Conservation (phyloP, 2,329 filamentous ascomycete genomes). For the Juglanconis sp. region DNA sequence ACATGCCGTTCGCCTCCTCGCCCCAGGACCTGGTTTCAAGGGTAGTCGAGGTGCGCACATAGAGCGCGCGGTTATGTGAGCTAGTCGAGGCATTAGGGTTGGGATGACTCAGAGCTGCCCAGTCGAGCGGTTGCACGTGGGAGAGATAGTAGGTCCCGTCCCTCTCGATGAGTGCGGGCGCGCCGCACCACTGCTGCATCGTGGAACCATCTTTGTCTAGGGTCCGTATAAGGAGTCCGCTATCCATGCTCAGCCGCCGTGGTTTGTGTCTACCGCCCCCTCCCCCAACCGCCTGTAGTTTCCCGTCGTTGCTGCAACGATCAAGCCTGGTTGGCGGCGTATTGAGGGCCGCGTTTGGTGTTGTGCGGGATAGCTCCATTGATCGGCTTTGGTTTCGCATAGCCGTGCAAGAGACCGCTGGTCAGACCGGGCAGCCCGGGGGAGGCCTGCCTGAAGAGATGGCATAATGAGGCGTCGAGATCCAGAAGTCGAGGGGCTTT, state of each 20-base stretch:
- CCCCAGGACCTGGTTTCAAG: slow-evolving; percentile 55
- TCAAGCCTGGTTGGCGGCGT: neutral
- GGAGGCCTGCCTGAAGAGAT: too few species aligned
- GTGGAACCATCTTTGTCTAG: slow-evolving; percentile 20
- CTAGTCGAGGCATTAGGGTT: slow-evolving; percentile 16
- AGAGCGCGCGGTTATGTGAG: slow-evolving; percentile 21
- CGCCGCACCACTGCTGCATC: slow-evolving; percentile 19
- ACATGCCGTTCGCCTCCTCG: slow-evolving; percentile 44
- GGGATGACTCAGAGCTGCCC: slow-evolving; percentile 17
- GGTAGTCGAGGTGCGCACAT: slow-evolving; percentile 34
- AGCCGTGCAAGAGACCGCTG: neutral
- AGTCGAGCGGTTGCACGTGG: slow-evolving; percentile 23
- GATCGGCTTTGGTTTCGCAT: neutral
- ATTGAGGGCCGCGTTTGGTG: neutral
- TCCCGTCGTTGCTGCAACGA: neutral
- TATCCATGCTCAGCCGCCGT: slow-evolving; percentile 22
- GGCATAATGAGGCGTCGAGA: too few species aligned
- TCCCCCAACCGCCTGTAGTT: too few species aligned
- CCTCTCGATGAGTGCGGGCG: slow-evolving; percentile 20
- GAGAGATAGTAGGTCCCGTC: slow-evolving; percentile 24
- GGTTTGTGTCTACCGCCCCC: neutral
- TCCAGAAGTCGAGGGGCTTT: too few species aligned
- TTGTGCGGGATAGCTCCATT: neutral
- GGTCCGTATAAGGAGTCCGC: slow-evolving; percentile 23
- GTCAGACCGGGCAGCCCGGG: too few species aligned